Percentiles rank a stretch among this genome's conserved stretches.
Conservation (phyloP, 2,329 filamentous ascomycete species). For the Aspergillus brasiliensis region DNA sequence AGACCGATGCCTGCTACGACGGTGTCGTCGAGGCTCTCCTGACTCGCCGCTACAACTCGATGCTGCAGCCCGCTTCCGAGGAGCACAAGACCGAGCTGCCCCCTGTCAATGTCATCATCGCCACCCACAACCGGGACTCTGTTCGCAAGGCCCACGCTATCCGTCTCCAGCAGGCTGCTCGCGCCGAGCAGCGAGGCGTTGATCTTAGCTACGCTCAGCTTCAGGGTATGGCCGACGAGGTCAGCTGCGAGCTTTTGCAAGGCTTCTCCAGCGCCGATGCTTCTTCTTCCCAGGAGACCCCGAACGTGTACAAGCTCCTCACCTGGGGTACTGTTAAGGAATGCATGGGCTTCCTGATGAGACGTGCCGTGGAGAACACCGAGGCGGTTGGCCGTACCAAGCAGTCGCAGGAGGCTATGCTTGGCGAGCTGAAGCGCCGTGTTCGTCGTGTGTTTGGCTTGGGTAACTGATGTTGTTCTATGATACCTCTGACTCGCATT, state of each 20-base stretch:
- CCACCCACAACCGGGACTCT: conserved; percentile 61
- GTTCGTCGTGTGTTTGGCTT: conserved; percentile 26
- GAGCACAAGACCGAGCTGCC: conserved; percentile 40
- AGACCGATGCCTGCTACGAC: conserved; percentile 58
- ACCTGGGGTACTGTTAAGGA: conserved; percentile 63
- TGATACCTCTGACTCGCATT: conserved; percentile 4
- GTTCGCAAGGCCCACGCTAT: conserved; percentile 54
- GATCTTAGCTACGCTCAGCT: conserved; percentile 73
- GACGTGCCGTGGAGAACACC: conserved; percentile 73
- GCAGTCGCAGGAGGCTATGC: conserved; percentile 43
- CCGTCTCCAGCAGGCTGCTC: conserved; percentile 48
- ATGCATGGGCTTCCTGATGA: conserved; percentile 62
- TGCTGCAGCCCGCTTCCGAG: conserved; percentile 51
- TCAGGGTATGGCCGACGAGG: conserved; percentile 94
- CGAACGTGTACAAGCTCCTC: conserved; percentile 60
- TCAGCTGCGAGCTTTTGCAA: conserved; percentile 64
- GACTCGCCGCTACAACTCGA: conserved; percentile 59
- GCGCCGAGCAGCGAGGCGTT: conserved; percentile 44
- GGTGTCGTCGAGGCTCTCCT: conserved; percentile 58
- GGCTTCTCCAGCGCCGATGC: conserved; percentile 35
- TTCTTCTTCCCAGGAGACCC: conserved; percentile 35
- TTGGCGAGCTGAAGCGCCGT: conserved; percentile 38
- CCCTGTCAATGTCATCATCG: conserved; percentile 57
- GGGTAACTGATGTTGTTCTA: conserved; percentile 19
- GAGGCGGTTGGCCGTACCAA: conserved; percentile 61